These are phyloP conservation scores for Rhazya stricta DNA, from an alignment of 257 asterid species.

Conservation along the genomic window DNA sequence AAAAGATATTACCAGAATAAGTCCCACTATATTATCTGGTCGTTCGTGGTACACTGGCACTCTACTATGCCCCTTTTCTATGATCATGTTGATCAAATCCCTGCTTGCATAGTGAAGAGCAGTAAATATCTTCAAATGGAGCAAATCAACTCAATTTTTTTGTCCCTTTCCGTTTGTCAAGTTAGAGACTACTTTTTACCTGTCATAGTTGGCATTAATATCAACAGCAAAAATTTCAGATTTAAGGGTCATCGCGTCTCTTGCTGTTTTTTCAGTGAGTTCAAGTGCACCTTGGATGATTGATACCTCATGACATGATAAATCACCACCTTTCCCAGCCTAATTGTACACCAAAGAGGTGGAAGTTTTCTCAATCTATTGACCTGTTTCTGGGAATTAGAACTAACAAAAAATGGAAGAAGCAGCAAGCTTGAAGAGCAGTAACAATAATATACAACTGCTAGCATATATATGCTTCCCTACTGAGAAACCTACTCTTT, in stretches of 20 bases:
- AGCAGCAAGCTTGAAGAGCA: neutral
- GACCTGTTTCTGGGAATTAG: neutral
- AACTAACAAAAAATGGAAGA: neutral
- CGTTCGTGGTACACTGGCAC: conserved; percentile 71
- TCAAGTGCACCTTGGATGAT: conserved; percentile 78
- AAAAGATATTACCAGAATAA: conserved; percentile 52
- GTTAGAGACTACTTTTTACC: conserved; percentile 28
- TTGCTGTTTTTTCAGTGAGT: conserved; percentile 62
- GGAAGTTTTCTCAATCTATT: neutral
- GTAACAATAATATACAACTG: neutral
- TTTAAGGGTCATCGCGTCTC: conserved; percentile 70
- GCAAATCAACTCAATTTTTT: neutral
- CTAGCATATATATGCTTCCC: neutral
- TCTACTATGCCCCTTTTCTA: conserved; percentile 76
- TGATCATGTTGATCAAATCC: conserved; percentile 48
- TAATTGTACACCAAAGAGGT: conserved; percentile 6
- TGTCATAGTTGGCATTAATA: conserved; percentile 57
- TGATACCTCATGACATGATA: conserved; percentile 57
- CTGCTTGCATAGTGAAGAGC: conserved; percentile 25
- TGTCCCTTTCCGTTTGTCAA: neutral
- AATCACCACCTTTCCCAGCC: conserved; percentile 85
- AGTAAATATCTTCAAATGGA: neutral
- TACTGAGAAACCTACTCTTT: neutral
- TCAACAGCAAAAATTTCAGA: conserved; percentile 57
- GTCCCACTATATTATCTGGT: conserved; percentile 60